phyloP scores from a whole-genome alignment of 345 rosid genomes.

The Eucalyptus tenuipes region DNA sequence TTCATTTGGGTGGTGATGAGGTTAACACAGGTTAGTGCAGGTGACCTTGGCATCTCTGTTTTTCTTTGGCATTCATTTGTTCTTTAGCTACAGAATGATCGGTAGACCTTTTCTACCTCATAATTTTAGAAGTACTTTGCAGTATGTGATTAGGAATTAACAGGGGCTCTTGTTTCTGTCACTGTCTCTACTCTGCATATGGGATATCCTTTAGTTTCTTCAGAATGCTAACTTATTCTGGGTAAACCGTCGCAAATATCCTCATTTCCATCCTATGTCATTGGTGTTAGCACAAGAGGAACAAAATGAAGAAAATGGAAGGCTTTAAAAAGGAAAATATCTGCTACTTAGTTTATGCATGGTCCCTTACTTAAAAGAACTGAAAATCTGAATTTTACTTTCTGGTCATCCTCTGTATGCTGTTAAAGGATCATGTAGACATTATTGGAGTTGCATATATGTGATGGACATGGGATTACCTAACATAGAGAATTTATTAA shows the following conservation, averaged over 20 bases:
- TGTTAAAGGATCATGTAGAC: neutral
- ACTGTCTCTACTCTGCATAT: neutral
- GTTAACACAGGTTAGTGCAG: constrained; percentile 62
- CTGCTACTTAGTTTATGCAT: neutral
- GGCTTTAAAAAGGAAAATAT: neutral
- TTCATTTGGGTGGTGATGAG: constrained; percentile 99
- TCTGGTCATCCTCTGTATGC: neutral
- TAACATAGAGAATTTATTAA: neutral
- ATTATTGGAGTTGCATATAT: neutral
- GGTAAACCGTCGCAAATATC: neutral
- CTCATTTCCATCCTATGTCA: neutral
- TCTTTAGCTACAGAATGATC: neutral
- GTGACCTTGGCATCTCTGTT: neutral
- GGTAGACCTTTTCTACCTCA: neutral
- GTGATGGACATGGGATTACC: neutral
- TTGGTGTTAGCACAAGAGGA: neutral
- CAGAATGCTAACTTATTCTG: neutral
- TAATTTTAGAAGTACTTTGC: neutral
- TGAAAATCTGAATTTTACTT: neutral
- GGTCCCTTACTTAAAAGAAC: neutral
- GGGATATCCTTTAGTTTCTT: neutral
- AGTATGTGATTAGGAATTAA: neutral
- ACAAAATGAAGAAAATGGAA: neutral
- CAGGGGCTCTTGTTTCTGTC: neutral
- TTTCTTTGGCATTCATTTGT: neutral